phyloP scores from a whole-genome alignment of 768 basidiomycete genomes.

The Lactarius pseudohatsudake region DNA sequence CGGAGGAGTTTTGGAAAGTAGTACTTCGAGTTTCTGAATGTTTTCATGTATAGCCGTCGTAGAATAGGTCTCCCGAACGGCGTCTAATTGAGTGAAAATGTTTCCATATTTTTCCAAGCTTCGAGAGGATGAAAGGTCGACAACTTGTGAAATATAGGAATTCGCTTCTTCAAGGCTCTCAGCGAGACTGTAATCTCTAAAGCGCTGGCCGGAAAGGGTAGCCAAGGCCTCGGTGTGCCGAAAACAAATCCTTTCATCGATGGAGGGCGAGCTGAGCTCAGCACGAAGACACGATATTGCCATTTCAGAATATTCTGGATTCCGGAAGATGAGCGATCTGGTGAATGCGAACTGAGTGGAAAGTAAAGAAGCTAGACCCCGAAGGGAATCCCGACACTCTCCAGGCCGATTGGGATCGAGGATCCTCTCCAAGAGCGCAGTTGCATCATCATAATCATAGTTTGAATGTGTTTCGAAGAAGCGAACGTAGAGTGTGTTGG shows the following conservation, averaged over 20 bases:
- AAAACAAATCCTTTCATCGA: neutral
- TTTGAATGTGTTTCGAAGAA: conserved; percentile 1
- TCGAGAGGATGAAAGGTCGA: neutral
- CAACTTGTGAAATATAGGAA: neutral
- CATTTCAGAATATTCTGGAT: conserved; percentile 7
- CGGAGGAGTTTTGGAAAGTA: neutral
- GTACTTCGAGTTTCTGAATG: conserved; percentile 4
- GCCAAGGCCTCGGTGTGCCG: neutral
- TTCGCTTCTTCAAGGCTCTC: neutral
- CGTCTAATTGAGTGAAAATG: neutral
- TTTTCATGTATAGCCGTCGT: neutral
- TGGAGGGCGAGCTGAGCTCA: neutral
- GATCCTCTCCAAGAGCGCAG: neutral
- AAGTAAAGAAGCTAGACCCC: neutral
- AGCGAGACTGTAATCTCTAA: neutral
- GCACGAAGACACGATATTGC: neutral
- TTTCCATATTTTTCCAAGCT: neutral
- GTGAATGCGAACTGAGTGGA: neutral
- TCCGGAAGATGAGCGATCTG: neutral
- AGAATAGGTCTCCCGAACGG: neutral
- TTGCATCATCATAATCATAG: conserved; percentile 16
- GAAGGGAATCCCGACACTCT: neutral
- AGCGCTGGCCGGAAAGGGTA: neutral
- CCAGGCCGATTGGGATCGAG: neutral
- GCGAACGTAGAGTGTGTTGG: neutral